phyloP scores from a whole-genome alignment of 345 rosid genomes.

The Bruguiera gymnorhiza region DNA sequence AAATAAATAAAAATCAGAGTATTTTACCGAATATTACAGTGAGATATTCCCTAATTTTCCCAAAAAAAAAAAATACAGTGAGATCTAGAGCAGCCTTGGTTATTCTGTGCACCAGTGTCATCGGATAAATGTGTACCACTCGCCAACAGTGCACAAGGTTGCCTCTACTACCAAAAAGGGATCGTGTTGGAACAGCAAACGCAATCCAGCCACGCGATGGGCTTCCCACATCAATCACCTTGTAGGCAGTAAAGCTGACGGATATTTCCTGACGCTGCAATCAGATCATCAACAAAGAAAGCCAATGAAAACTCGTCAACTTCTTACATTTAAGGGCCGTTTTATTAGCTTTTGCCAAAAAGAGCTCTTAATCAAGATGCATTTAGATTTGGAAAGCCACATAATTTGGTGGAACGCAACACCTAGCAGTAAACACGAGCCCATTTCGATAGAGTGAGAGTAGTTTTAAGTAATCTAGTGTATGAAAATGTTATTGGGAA shows the following conservation, averaged over 20 bases:
- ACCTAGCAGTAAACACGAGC: too few relatives aligned
- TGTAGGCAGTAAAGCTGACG: constrained; percentile 99
- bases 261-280: constrained; percentile 88
- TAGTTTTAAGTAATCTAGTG: too few relatives aligned
- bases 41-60: too few relatives aligned
- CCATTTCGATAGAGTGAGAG: too few relatives aligned
- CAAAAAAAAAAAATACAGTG: constrained; percentile 8
- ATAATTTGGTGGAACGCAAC: neutral
- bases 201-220: constrained; percentile 1
- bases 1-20: constrained; percentile 1
- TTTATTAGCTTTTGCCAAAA: neutral
- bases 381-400: neutral
- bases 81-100: constrained; percentile 23
- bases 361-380: neutral
- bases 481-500: too few relatives aligned
- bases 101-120: constrained; percentile 12
- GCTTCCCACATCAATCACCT: constrained; percentile 51
- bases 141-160: constrained; percentile 12
- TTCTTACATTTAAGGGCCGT: neutral
- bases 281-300: constrained; percentile 8
- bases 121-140: constrained; percentile 10
- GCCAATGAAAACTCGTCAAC: neutral
- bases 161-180: constrained; percentile 9
- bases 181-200: constrained; percentile 12
- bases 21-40: neutral